Base-by-base conservation (phyloP, 2,329 filamentous ascomycete species). In the Diaporthe sp. region DNA sequence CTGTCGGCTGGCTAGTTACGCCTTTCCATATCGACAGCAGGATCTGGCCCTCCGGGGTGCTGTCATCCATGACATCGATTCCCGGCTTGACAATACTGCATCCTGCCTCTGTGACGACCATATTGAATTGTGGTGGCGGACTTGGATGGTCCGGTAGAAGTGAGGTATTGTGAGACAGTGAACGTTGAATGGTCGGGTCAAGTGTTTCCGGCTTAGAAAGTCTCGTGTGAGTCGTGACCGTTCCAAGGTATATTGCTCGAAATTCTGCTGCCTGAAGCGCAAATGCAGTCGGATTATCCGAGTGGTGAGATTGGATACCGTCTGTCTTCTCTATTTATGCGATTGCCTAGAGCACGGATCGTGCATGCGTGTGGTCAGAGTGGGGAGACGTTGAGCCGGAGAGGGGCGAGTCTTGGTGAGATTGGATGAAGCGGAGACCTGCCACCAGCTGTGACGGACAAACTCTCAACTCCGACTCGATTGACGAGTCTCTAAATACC, bases 71-170 rank as follows among this genome's bases (percentile, higher is more conserved):
- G 22, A 79, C 71, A 25, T 77, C 58, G 13, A 78, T 44, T 53
- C 71, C 74, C 9, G 80, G 76, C 73, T 78, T 80, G 34, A 79
- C 72, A 57, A 77, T 78, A 72, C 79, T 77, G 46, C 70, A 73
- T 17, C 79, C 77, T 17, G 80, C 46, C 44, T 81, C 80, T 37
- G 78, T 79, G 49, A 81, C 39, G 2, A 57, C 46, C 77, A 78
- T 78, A 6, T 19, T 73, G 39, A 34, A 68, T 8, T 34, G 37
- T 12, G 22, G 25, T 49, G 28, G 34, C 10, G 39, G 10, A n/a
- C 37, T 71, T 44, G 37, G 15, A 4, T n/a, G 25, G 12, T 17
- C n/a, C 2, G 44, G 8, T 28, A 17, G 10, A 55, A 34, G 13
- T 1, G 37, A 8, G 10, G 15, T 19, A 17, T 6, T 49, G 25